Evolutionary conservation across 805 yeast species (phyloP), one percentile per base, ranked within the genome.

Genomic region (Peterozyma xylosa): DNA sequence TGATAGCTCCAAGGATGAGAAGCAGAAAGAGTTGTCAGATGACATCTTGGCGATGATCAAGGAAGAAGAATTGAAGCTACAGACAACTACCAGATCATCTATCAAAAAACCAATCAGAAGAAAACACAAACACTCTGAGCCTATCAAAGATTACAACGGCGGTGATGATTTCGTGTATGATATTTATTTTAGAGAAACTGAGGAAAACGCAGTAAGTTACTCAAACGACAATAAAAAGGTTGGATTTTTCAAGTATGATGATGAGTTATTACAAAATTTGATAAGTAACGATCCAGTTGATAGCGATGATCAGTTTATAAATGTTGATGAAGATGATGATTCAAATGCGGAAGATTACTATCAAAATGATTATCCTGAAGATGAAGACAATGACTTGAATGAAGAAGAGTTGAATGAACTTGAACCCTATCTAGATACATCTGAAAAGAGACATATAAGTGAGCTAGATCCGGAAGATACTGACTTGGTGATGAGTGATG

Each of bases 341-440:
- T 84, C 93, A 0, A 86, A 86, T 56, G 96, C 96, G 16, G 99
- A 91, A 64, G 88, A 86, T 44, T 90, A 81, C 56, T 91, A 91
- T 58, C 78, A 80, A 53, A 91, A 93, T 61, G 98, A 91, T 56
- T 91, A 91, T 56, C 98, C 98, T 0, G 96, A 88, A 38, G 96
- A 90, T 56, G 96, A 88, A 50, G 91, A 86, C 53, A 88, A 79
- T 9, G 80, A 46, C 37, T 45, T 43, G 27, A 50, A 44, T 35
- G 45, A 42, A 10, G 42, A 41, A 11, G 47, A 42, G 32, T 9
- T 29, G 11, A 36, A 47, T 30, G 45, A 40, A 5, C 14, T 13
- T 32, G 14, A 13, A 14, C 14, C 13, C 5, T 46, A 33, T 30
- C 38, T 42, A 36, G 44, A 37, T 30, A 21, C 13, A 3, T 33